Conservation (phyloP, 2,329 filamentous ascomycete species). For the Emergomyces pasteurianus region DNA sequence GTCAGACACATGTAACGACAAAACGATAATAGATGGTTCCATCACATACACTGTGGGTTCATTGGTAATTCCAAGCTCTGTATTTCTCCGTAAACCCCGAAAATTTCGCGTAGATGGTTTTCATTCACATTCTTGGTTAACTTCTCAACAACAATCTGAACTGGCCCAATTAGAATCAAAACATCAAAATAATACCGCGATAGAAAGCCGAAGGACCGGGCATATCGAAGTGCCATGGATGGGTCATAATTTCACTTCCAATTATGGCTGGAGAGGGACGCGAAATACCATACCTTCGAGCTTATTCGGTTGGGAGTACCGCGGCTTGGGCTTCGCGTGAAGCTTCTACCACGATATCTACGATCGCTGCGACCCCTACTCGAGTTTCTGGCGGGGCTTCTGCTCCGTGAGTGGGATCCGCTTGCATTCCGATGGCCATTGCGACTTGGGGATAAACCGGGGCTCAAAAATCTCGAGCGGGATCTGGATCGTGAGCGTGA, state of each 20-base stretch:
- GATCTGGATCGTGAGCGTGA: slow-evolving; percentile 27
- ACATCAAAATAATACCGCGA: background rate
- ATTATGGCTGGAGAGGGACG: background rate
- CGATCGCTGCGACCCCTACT: slow-evolving; percentile 30
- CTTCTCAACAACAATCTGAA: slow-evolving; percentile 85
- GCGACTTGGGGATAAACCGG: slow-evolving; percentile 18
- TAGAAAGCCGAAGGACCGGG: background rate
- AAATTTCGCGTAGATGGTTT: slow-evolving; percentile 80
- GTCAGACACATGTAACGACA: slow-evolving; percentile 1
- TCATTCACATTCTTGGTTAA: slow-evolving; percentile 91
- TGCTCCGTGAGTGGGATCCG: slow-evolving; percentile 19
- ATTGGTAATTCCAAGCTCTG: slow-evolving; percentile 81
- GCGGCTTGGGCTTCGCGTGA: slow-evolving; percentile 23
- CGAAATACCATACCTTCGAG: slow-evolving; percentile 21
- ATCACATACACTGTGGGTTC: slow-evolving; percentile 62
- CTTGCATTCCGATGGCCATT: slow-evolving; percentile 15
- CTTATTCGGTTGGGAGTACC: slow-evolving; percentile 17
- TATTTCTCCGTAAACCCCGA: slow-evolving; percentile 76
- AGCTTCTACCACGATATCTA: slow-evolving; percentile 28
- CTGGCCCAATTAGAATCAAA: background rate
- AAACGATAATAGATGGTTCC: background rate
- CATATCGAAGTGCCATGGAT: background rate
- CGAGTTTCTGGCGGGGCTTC: slow-evolving; percentile 20
- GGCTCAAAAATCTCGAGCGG: slow-evolving; percentile 19
- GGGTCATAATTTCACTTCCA: background rate